Conservation (phyloP, 192 early-diverging fungal species). For the Coemansia reversa region DNA sequence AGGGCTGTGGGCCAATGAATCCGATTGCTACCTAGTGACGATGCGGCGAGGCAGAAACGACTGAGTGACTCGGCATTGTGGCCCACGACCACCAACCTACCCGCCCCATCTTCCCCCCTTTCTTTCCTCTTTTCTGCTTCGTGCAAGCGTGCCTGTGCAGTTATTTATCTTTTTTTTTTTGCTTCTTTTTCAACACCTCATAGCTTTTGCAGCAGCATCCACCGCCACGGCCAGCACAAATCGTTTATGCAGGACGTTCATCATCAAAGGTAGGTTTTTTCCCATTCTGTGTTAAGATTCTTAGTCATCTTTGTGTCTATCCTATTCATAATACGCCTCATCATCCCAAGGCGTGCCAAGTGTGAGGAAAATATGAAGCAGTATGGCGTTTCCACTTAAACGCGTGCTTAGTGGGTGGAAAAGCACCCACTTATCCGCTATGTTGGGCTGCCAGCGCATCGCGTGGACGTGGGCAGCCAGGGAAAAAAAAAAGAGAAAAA, state of each 20-base stretch:
- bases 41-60: conserved; percentile 2
- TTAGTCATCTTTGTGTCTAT: neutral
- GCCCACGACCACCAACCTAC: neutral
- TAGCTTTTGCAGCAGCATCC: neutral
- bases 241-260: neutral
- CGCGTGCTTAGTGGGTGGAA: neutral
- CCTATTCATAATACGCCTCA: neutral
- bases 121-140: conserved; percentile 11
- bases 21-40: conserved; percentile 5
- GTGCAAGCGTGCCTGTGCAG: neutral
- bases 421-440: neutral
- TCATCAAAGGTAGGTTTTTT: conserved; percentile 2
- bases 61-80: conserved; percentile 24
- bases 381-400: neutral
- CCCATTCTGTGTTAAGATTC: neutral
- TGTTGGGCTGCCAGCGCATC: neutral
- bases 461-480: neutral
- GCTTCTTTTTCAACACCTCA: neutral
- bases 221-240: neutral
- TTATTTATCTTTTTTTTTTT: conserved; percentile 7
- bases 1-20: neutral
- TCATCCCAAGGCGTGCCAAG: neutral
- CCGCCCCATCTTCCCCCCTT: neutral
- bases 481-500: neutral
- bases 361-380: neutral